These are phyloP conservation scores for Gonapodya sp. DNA, from an alignment of 192 early-diverging fungal genomes.

Conservation along the genomic window DNA sequence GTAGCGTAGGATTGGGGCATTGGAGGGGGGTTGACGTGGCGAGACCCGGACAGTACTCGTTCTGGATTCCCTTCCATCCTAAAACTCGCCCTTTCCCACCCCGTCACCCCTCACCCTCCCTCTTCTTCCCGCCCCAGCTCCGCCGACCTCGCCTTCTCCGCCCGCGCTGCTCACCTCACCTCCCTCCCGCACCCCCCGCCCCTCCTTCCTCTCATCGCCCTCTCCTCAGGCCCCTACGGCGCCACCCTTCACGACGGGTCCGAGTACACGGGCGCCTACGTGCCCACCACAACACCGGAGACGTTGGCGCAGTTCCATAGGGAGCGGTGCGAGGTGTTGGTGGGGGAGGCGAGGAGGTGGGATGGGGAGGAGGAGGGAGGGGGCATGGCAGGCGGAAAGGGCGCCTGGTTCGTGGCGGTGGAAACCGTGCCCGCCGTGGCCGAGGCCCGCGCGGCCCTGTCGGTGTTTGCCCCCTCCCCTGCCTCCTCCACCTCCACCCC, in stretches of 20 bases:
- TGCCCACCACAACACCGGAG: neutral
- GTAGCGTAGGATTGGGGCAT: no score
- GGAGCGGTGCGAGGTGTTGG: neutral
- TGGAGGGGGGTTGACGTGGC: no score
- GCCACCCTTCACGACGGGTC: neutral
- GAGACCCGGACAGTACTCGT: no score
- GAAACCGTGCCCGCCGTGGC: neutral
- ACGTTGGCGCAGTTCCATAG: neutral
- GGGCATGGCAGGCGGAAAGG: neutral
- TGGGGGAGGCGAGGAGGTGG: neutral
- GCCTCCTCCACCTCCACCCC: neutral
- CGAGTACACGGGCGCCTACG: slow-evolving; percentile 8
- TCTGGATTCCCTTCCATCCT: no score
- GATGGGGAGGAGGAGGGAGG: neutral
- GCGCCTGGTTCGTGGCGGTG: neutral
- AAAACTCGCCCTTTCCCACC: no score
- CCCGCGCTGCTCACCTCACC: neutral
- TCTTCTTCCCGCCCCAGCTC: neutral
- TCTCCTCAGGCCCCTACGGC: slow-evolving; percentile 3
- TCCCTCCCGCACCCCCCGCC: neutral
- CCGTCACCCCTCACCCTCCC: no score
- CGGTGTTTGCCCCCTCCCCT: neutral
- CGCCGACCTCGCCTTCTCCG: neutral
- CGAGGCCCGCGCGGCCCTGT: neutral
- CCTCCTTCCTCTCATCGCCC: neutral